Evolutionary conservation across 2,329 filamentous ascomycete species (phyloP).

Genomic region (Clonostachys chloroleuca): DNA sequence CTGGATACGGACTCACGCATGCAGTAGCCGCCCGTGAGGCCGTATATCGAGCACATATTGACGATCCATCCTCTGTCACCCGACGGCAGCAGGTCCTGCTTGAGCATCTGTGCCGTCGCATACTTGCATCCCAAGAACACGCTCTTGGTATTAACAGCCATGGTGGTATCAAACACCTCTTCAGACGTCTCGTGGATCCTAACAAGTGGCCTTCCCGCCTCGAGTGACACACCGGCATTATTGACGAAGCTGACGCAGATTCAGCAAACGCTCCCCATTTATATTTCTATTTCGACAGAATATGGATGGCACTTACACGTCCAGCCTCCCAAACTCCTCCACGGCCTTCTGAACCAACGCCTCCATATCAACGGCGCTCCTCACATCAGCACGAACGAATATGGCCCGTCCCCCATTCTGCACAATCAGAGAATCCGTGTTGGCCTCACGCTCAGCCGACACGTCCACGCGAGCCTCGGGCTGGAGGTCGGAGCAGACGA

Average conservation of each 20-base stretch:
- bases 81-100: constrained; percentile 29
- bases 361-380: constrained; percentile 24
- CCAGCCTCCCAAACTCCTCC: constrained; percentile 27
- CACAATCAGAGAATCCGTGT: constrained; percentile 31
- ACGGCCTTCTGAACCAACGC: constrained; percentile 25
- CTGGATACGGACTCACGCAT: constrained; percentile 11
- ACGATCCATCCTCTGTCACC: constrained; percentile 44
- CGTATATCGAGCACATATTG: constrained; percentile 39
- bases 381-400: constrained; percentile 38
- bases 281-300: constrained; percentile 18
- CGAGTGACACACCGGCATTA: constrained; percentile 32
- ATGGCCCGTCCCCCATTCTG: constrained; percentile 24
- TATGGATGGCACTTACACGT: constrained; percentile 27
- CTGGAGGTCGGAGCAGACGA: constrained; percentile 35
- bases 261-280: constrained; percentile 12
- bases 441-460: background rate
- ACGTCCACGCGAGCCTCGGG: constrained; percentile 13
- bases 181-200: constrained; percentile 41
- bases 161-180: constrained; percentile 34
- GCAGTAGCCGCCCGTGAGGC: constrained; percentile 22
- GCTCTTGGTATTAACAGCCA: constrained; percentile 28
- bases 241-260: constrained; percentile 29
- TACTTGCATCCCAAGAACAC: constrained; percentile 38
- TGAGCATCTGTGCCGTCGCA: constrained; percentile 40
- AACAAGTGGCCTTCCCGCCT: constrained; percentile 18